Conservation (phyloP, 768 basidiomycete genomes). For the Chalciporus pseudorubinellus region DNA sequence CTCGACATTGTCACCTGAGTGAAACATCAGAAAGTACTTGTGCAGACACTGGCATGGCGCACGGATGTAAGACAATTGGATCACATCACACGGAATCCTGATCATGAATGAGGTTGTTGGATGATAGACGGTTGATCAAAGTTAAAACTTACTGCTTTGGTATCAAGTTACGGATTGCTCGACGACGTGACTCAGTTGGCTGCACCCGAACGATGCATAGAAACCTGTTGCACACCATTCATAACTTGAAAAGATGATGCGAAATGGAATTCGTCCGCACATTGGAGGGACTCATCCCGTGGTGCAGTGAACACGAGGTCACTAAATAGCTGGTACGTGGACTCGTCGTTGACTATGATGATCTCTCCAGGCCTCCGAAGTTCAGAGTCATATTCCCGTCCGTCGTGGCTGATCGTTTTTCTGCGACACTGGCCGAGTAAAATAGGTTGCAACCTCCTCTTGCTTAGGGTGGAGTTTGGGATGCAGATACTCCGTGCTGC, state of each 20-base stretch:
- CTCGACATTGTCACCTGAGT: conserved; percentile 53
- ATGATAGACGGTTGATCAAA: no score
- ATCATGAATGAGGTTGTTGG: no score
- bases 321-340: conserved; percentile 70
- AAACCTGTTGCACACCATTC: conserved; percentile 44
- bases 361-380: conserved; percentile 65
- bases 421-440: conserved; percentile 71
- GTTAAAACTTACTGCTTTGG: no score
- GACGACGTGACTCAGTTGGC: conserved; percentile 57
- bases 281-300: conserved; percentile 86
- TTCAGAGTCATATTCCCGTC: conserved; percentile 61
- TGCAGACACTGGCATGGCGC: conserved; percentile 4
- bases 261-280: conserved; percentile 30
- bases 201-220: conserved; percentile 71
- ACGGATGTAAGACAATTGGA: conserved; percentile 40
- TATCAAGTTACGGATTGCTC: no score
- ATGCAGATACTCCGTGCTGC: conserved; percentile 59
- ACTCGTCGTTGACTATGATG: conserved; percentile 80
- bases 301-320: conserved; percentile 69
- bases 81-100: conserved; percentile 21
- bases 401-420: conserved; percentile 45
- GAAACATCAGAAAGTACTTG: background rate
- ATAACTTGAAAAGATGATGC: background rate
- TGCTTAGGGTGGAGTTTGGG: conserved; percentile 44
- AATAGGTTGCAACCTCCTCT: conserved; percentile 66